Evolutionary conservation across 345 rosid genomes (phyloP), one percentile per base, ranked within the genome.

Genomic region (thale cress (Arabidopsis thaliana)): DNA sequence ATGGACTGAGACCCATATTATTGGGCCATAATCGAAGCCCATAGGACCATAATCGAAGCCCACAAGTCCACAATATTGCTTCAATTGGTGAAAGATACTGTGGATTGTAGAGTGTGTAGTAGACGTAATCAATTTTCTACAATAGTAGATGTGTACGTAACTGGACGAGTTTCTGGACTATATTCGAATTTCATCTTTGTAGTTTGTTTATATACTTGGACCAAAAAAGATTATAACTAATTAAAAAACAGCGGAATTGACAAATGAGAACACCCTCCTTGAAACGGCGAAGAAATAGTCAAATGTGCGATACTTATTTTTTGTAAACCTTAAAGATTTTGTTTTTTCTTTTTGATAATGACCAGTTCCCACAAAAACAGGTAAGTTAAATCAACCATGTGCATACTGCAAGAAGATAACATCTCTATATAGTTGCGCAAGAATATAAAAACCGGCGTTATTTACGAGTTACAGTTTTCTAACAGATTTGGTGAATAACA

Each of bases 261-360:
- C 9, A 61, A 50, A n/a, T 14, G 60, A 38, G 42, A 61, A 45
- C 37, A 70, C 60, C 68, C 59, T 50, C 25, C 23, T 38, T 50
- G 14, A 40, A 14, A 61, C 69, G 76, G 76, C 69, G 5, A 7
- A 50, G 52, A 51, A 14, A 6, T 24, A 14, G 30, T 59, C 38
- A 23, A 12, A 51, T 6, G 32, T 20, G 67, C 52, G 14, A 14
- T 14, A 14, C 5, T 42, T 12, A 0, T 5, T 45, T 45, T 45
- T 14, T 7, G n/a, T 20, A 14, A 44, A 16, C 28, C 38, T 34
- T 38, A 36, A 36, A 16, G 8, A 34, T 16, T 34, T 2, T 4
- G 16, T 42, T 42, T 12, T 6, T 34, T 34, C 7, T 33, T 34
- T 34, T 34, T 34, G 37, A 34, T 34, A 4, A 34, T 34, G 37